Evolutionary conservation across 73 alveolate genomes (phyloP), one percentile per base, ranked within the genome.

Genomic region (Stentor coeruleus): DNA sequence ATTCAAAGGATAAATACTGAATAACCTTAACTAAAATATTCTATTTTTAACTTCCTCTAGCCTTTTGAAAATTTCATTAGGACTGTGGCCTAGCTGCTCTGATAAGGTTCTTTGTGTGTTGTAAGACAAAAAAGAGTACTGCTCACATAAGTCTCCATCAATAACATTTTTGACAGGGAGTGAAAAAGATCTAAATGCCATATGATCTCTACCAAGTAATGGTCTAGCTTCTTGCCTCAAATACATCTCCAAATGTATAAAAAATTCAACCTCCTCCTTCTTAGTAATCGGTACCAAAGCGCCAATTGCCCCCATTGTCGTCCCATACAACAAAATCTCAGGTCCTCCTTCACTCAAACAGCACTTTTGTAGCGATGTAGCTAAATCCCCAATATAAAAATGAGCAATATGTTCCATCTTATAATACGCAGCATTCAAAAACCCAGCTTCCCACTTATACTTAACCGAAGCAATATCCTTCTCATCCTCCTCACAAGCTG

Each of bases 91-190:
- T 84, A 97, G 88, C 85, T 97, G 98, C 3, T 89, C 97, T 2
- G 98, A 97, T n/a, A 97, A 83, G n/a, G 83, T 86, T 84, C 95
- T 91, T 81, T 97, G 97, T 87, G 94, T 97, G 41, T 85, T 90
- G 77, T 83, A 91, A 0, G 87, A 90, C 42, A 96, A 89, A 35
- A 80, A 59, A 42, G 92, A 88, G 86, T 84, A 97, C 94, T 91
- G 93, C 88, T 97, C 99, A 73, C 99, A 97, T 15, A 97, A 85
- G 84, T 96, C 99, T 3, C 99, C 99, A 87, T 97, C 99, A 37
- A 98, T 95, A 76, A 59, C 74, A 79, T 41, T 35, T 57, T 26
- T 6, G 33, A 60, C 33, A 15, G 60, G 59, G 15, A 41, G 38
- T 14, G 31, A 91, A 35, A 94, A 87, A 6, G 98, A 91, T 85